Percentiles rank a stretch among this genome's conserved stretches.
Conservation (phyloP, 2,329 filamentous ascomycete genomes). For the Myriosclerotinia curreyana region DNA sequence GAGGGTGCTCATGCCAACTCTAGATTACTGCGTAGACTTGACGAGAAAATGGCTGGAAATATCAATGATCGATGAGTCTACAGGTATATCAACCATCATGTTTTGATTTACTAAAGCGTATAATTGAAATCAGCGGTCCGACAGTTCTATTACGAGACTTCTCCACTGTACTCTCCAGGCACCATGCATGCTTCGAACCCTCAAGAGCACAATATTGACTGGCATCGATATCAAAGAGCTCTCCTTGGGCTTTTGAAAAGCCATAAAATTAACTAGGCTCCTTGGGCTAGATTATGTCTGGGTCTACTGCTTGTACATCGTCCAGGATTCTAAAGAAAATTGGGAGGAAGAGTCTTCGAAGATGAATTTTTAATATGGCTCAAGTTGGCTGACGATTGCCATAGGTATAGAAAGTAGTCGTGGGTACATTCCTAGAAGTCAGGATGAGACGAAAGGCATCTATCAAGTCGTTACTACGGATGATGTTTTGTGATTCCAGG, state of each 20-base stretch:
- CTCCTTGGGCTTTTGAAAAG: neutral
- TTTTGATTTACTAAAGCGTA: neutral
- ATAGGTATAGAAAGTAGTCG: neutral
- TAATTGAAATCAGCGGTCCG: neutral
- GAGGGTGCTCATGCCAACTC: neutral
- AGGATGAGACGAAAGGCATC: neutral
- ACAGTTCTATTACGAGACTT: neutral
- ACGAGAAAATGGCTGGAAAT: neutral
- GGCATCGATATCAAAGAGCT: neutral
- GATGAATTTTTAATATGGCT: neutral
- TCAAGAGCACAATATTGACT: neutral
- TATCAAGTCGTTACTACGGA: neutral
- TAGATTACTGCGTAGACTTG: neutral
- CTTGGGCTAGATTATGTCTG: neutral
- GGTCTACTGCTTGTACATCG: neutral
- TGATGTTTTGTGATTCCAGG: neutral
- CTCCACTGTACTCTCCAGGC: neutral
- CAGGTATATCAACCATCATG: neutral
- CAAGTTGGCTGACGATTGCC: slow-evolving; percentile 4
- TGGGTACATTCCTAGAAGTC: neutral
- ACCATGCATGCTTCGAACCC: neutral
- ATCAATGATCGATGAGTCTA: neutral
- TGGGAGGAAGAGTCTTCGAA: neutral
- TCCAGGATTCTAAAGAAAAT: neutral
- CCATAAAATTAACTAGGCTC: neutral